phyloP scores from a whole-genome alignment of 805 yeast genomes.

The Hanseniaspora guilliermondii region DNA sequence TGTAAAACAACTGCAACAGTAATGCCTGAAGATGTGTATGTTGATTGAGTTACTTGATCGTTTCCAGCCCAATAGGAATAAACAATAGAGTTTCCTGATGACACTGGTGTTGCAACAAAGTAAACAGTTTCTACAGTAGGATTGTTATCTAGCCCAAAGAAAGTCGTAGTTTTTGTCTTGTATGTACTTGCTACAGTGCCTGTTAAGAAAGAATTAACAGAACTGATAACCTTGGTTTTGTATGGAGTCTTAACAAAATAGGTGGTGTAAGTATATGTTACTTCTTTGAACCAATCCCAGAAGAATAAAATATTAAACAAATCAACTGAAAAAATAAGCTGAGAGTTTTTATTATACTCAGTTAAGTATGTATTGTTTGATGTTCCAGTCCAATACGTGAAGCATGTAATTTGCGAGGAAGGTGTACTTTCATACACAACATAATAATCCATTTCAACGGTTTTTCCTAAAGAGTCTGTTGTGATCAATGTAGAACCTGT shows the following conservation, averaged over 20 bases:
- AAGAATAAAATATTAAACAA: background rate
- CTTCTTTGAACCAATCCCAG: slow-evolving; percentile 1
- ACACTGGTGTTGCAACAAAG: slow-evolving; percentile 4
- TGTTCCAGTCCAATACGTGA: slow-evolving; percentile 3
- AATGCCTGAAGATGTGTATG: background rate
- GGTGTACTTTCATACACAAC: slow-evolving; percentile 1
- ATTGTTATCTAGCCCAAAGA: slow-evolving; percentile 14
- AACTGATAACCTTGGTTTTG: background rate
- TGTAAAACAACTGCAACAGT: slow-evolving; percentile 4
- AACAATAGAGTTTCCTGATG: background rate
- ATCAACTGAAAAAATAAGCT: background rate
- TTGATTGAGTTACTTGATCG: background rate
- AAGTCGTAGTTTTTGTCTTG: slow-evolving; percentile 7
- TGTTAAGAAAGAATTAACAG: background rate
- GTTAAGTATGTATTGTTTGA: background rate
- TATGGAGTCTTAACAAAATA: slow-evolving; percentile 9
- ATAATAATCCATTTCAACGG: background rate
- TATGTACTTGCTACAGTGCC: slow-evolving; percentile 8
- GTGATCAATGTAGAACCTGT: background rate
- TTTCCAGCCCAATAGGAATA: slow-evolving; percentile 2
- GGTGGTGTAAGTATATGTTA: background rate
- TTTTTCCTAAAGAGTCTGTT: background rate
- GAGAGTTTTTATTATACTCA: background rate
- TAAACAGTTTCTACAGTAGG: slow-evolving; percentile 12
- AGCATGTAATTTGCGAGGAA: background rate